Evolutionary conservation across 2,329 filamentous ascomycete genomes (phyloP).

Genomic region (Penicillium sp.): DNA sequence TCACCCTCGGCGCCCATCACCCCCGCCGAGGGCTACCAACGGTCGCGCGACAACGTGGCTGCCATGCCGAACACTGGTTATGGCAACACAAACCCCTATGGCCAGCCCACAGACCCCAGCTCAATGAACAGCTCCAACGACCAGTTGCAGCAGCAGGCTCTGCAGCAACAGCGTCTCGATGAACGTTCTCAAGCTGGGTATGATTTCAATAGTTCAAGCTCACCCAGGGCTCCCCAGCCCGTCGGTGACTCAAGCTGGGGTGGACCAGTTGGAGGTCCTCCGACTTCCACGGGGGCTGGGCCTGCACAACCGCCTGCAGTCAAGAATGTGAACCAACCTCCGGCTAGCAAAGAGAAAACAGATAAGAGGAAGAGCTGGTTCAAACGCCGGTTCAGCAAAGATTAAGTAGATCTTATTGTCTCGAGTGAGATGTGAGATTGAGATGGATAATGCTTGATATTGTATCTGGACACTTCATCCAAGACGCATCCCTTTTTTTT

Average conservation of each 20-base stretch:
- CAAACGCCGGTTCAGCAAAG: constrained; percentile 70
- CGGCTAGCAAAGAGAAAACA: background rate
- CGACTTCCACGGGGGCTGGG: background rate
- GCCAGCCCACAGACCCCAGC: constrained; percentile 84
- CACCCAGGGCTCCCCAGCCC: constrained; percentile 19
- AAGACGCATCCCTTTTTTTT: background rate
- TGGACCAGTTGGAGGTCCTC: constrained; percentile 26
- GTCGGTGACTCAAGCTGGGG: constrained; percentile 24
- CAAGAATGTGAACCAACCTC: constrained; percentile 12
- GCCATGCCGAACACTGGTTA: constrained; percentile 64
- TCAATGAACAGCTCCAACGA: constrained; percentile 93
- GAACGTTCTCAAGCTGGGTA: constrained; percentile 56
- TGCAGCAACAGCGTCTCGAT: constrained; percentile 38
- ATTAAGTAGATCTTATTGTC: constrained; percentile 20
- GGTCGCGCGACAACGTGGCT: constrained; percentile 82
- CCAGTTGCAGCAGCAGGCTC: constrained; percentile 56
- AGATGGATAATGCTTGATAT: background rate
- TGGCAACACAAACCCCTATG: constrained; percentile 68
- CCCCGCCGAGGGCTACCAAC: constrained; percentile 57
- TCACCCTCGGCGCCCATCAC: constrained; percentile 17
- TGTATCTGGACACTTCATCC: background rate
- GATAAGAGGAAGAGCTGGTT: constrained; percentile 93
- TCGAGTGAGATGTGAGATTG: background rate
- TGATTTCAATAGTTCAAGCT: constrained; percentile 57
- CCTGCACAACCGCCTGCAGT: constrained; percentile 18